Evolutionary conservation across 2,329 filamentous ascomycete species (phyloP).

Genomic region (Colletotrichum horii): DNA sequence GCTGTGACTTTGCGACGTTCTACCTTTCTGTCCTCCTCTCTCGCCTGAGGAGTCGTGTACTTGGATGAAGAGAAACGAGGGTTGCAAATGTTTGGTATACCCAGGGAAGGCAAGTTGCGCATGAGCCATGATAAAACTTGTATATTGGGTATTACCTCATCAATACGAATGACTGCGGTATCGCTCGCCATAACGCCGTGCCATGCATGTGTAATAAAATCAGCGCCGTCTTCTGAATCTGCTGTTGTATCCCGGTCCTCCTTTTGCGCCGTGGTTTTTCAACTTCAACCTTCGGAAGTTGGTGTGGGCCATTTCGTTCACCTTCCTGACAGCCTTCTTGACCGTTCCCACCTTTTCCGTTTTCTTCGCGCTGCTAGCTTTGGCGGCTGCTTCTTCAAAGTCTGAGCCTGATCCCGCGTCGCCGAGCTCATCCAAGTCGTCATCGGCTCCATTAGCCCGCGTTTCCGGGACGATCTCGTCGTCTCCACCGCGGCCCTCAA

Average conservation of each 20-base stretch:
- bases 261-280: conserved; percentile 66
- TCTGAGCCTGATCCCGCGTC: conserved; percentile 40
- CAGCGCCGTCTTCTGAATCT: conserved; percentile 59
- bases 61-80: neutral
- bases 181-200: conserved; percentile 5
- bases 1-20: conserved; percentile 20
- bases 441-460: conserved; percentile 32
- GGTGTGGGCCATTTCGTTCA: conserved; percentile 67
- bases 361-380: conserved; percentile 26
- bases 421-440: conserved; percentile 28
- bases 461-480: conserved; percentile 44
- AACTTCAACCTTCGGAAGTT: conserved; percentile 73
- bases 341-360: conserved; percentile 47
- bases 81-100: neutral
- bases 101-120: neutral
- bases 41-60: neutral
- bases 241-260: conserved; percentile 61
- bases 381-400: conserved; percentile 31
- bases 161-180: neutral
- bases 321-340: conserved; percentile 61
- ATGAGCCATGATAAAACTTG: neutral
- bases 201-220: conserved; percentile 11
- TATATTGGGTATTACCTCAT: conserved; percentile 15
- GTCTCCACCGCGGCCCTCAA: conserved; percentile 34
- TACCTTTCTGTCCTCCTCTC: neutral